Evolutionary conservation across 192 early-diverging fungal genomes (phyloP).

Genomic region (Coemansia sp.): DNA sequence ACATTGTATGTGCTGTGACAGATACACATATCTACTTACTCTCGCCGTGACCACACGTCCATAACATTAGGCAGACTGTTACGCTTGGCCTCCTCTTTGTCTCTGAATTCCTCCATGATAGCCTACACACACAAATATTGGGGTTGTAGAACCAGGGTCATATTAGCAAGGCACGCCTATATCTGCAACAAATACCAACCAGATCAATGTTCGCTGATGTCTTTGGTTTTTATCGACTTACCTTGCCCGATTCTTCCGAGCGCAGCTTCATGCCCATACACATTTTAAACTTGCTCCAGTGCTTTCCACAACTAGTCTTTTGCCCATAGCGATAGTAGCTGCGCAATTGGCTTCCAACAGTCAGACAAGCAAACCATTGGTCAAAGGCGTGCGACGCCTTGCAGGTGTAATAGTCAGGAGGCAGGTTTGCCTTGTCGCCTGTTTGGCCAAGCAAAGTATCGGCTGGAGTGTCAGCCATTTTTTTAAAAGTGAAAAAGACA

Average conservation of each 20-base stretch:
- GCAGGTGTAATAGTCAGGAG: slow-evolving; percentile 35
- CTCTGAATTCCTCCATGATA: slow-evolving; percentile 30
- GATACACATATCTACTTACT: slow-evolving; percentile 8
- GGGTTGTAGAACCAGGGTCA: neutral
- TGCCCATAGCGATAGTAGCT: slow-evolving; percentile 55
- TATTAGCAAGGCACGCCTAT: neutral
- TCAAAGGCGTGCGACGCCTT: slow-evolving; percentile 50
- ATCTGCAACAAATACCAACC: neutral
- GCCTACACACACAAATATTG: neutral
- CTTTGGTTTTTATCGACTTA: neutral
- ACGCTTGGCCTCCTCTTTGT: slow-evolving; percentile 30
- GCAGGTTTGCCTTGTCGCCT: slow-evolving; percentile 5
- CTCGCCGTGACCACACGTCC: slow-evolving; percentile 43
- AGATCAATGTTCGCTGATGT: neutral
- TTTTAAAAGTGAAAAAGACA: neutral
- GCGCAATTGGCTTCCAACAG: slow-evolving; percentile 50
- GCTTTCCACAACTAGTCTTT: slow-evolving; percentile 37
- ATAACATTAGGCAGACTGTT: slow-evolving; percentile 35
- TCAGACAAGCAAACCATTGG: slow-evolving; percentile 48
- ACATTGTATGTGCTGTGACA: neutral
- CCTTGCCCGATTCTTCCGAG: slow-evolving; percentile 31
- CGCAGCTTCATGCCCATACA: slow-evolving; percentile 45
- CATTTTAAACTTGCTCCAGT: slow-evolving; percentile 42
- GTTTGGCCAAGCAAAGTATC: neutral
- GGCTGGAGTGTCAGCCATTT: neutral